Evolutionary conservation across 768 basidiomycete genomes (phyloP).

Genomic region (Trametes sanguinea): DNA sequence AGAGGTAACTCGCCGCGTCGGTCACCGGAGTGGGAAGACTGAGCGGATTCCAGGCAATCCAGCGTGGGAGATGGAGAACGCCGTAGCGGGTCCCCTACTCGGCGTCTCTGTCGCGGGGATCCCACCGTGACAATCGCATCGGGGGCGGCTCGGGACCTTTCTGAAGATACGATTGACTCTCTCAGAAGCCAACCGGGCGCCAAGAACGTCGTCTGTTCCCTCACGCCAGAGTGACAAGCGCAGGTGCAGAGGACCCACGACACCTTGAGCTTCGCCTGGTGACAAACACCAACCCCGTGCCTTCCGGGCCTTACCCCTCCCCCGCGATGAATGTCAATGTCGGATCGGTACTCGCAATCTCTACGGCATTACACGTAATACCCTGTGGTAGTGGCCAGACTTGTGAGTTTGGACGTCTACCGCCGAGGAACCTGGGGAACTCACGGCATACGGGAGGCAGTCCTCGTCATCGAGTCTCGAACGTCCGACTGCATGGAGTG

Average conservation of each 20-base stretch:
- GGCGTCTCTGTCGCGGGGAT: not conserved
- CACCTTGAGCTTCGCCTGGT: slow-evolving; percentile 5
- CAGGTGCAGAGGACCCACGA: slow-evolving; percentile 9
- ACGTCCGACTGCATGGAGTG: not conserved
- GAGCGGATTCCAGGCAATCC: not conserved
- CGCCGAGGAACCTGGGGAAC: not conserved
- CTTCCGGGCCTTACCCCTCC: not conserved
- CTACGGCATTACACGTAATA: too few species aligned
- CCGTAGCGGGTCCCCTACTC: not conserved
- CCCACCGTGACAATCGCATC: slow-evolving; percentile 3
- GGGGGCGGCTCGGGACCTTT: slow-evolving; percentile 8
- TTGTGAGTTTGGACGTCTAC: not conserved
- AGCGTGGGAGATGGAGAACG: slow-evolving; percentile 14
- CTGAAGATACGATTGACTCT: slow-evolving; percentile 10
- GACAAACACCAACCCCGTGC: not conserved
- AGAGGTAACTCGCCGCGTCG: slow-evolving; percentile 2
- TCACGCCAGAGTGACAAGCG: slow-evolving; percentile 5
- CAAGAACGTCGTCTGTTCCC: slow-evolving; percentile 6
- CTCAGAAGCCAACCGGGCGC: slow-evolving; percentile 7
- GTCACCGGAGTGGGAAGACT: slow-evolving; percentile 18
- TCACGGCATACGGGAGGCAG: not conserved
- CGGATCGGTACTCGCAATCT: not conserved
- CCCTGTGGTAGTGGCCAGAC: not conserved
- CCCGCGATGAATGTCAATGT: slow-evolving; percentile 2
- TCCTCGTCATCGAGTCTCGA: not conserved